A percentile compares a stretch with the other conserved stretches of the same genome.
Evolutionary conservation across 2,329 filamentous ascomycete species (phyloP).

Genomic region (Fusarium setosum): DNA sequence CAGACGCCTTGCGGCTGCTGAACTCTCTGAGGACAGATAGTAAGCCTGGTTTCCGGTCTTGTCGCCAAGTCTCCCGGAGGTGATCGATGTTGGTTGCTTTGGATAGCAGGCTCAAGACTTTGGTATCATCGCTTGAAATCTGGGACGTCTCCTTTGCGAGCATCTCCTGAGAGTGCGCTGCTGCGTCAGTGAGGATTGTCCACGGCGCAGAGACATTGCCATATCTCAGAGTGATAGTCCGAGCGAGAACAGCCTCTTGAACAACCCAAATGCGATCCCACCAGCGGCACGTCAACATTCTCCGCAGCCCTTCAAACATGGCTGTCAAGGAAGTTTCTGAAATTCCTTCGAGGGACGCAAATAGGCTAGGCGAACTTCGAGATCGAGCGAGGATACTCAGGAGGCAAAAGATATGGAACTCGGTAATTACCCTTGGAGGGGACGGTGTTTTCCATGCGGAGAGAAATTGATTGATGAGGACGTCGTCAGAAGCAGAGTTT

Average conservation of each 20-base stretch:
- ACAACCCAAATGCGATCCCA: constrained; percentile 6
- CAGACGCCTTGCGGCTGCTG: not conserved
- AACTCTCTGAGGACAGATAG: not conserved
- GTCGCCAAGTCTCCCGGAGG: not conserved
- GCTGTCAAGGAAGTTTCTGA: not conserved
- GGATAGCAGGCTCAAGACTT: not conserved
- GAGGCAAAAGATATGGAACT: not conserved
- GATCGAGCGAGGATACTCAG: not conserved
- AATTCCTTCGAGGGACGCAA: not conserved
- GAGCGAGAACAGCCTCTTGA: not conserved
- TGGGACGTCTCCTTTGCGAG: too few species aligned
- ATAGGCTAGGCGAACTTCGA: not conserved
- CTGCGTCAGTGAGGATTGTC: not conserved
- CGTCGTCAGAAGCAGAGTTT: not conserved
- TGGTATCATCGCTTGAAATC: not conserved
- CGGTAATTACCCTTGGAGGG: not conserved
- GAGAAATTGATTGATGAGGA: not conserved
- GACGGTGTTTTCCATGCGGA: not conserved
- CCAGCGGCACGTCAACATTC: not conserved
- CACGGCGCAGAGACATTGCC: not conserved
- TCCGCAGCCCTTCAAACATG: not conserved
- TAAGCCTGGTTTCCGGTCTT: not conserved
- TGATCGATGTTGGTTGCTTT: not conserved
- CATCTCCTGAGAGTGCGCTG: not conserved
- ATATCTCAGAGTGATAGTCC: not conserved